Base-by-base conservation (phyloP, 129 eudicot species). In the Cynara cardunculus region DNA sequence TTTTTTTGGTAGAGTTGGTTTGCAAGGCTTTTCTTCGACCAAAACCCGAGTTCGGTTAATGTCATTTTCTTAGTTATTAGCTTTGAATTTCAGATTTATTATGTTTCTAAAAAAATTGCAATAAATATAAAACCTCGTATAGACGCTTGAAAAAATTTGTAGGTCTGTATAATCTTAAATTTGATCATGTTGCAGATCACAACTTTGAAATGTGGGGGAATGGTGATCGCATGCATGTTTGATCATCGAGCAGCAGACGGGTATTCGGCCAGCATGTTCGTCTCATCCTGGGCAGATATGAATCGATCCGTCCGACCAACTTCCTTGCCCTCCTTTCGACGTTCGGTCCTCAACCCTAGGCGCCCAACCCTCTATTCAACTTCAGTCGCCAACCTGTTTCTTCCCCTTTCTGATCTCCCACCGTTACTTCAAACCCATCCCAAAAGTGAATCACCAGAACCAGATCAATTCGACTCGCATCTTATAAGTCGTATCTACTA, bases 261-360 rank as follows among this genome's bases (percentile, higher is more conserved):
- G 12, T 84, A 90, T 78, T 88, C 94, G 3, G 88, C 90, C 81
- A 86, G 86, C 83, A 88, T 90, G 94, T 90, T 90, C n/a, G 76
- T 90, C 24, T 82, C 83, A 4, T 77, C 91, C 4, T 90, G 94
- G 94, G 88, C 88, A 1, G 83, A 90, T 26, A 79, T 82, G 39
- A 86, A 88, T 25, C 88, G 68, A 79, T 79, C 80, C 7, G 68
- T 79, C 27, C 84, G 80, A 18, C 81, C 81, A 4, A 64, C 87
- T 53, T 59, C 14, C 10, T 18, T 83, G 2, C 93, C 96, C 26
- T 89, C 90, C 4, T 89, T 87, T 72, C 85, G 86, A 13, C 93
- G 93, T 9, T 91, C 96, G 0, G 56, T 84, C 9, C 89, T 91
- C 59, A 66, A 71, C 44, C 84, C 96, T 4, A 86, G 96, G 0